Percentiles rank a stretch among this genome's conserved stretches.
These are phyloP conservation scores for Fusarium avenaceum DNA, from an alignment of 2,329 filamentous ascomycete species.

Conservation along the genomic window DNA sequence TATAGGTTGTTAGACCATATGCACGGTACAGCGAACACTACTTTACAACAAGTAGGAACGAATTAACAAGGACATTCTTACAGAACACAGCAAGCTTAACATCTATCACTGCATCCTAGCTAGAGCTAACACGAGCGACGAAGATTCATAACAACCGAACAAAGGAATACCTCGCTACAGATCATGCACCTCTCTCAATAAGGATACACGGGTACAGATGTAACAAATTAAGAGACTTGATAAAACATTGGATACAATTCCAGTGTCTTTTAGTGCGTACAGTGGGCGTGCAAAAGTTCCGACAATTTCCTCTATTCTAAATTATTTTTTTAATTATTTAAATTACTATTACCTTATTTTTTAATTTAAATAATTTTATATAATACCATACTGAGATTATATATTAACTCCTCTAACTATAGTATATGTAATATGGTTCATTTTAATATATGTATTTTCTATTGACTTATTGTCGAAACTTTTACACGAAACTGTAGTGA, in stretches of 20 bases:
- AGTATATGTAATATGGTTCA: no score
- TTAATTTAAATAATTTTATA: no score
- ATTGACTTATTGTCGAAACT: no score
- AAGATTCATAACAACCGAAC: conserved; percentile 1
- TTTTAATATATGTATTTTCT: no score
- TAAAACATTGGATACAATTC: background rate
- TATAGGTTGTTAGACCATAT: background rate
- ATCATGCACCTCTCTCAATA: background rate
- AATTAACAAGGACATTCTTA: background rate
- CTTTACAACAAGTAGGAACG: background rate
- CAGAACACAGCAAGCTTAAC: background rate
- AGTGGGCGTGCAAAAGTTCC: no score
- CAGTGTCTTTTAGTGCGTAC: background rate
- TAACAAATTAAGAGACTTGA: background rate
- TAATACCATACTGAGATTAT: no score
- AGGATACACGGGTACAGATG: background rate
- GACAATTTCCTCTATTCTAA: no score
- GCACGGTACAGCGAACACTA: background rate
- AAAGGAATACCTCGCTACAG: background rate
- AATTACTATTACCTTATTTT: no score
- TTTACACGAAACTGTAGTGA: background rate
- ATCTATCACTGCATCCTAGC: background rate
- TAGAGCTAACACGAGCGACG: background rate
- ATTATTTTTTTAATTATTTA: no score
- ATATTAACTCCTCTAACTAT: no score